Conservation (phyloP, 345 rosid species). For the Nasturtium officinale region DNA sequence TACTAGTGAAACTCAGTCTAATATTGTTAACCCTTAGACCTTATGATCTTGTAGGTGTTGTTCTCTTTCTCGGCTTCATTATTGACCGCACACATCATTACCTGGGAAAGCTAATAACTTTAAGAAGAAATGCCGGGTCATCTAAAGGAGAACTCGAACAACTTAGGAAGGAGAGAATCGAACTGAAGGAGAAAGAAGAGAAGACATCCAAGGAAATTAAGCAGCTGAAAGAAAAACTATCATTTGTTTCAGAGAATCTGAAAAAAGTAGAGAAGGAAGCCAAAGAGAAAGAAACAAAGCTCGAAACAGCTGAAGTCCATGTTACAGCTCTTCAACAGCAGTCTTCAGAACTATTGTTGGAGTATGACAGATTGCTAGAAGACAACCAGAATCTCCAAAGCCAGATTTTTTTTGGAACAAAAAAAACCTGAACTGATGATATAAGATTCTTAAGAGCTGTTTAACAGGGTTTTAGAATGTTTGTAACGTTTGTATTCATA, state of each 20-base stretch:
- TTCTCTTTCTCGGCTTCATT: slow-evolving; percentile 77
- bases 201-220: slow-evolving; percentile 60
- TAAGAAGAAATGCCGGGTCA: slow-evolving; percentile 63
- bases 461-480: not conserved
- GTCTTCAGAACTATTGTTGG: slow-evolving; percentile 80
- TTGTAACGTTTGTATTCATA: not conserved
- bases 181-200: slow-evolving; percentile 70
- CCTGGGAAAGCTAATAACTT: slow-evolving; percentile 61
- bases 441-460: not conserved
- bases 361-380: slow-evolving; percentile 81
- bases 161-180: slow-evolving; percentile 60
- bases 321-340: slow-evolving; percentile 82
- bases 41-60: slow-evolving; percentile 61
- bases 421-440: slow-evolving; percentile 19
- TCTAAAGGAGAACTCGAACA: slow-evolving; percentile 67
- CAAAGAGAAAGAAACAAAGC: slow-evolving; percentile 67
- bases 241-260: slow-evolving; percentile 52
- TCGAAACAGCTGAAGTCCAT: slow-evolving; percentile 79
- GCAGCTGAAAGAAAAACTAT: slow-evolving; percentile 56
- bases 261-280: slow-evolving; percentile 69
- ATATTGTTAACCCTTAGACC: slow-evolving; percentile 10
- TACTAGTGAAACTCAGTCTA: not conserved
- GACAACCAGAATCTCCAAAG: slow-evolving; percentile 87
- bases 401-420: slow-evolving; percentile 37
- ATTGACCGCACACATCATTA: slow-evolving; percentile 83